Evolutionary conservation across 2,329 filamentous ascomycete species (phyloP), one percentile per base, ranked within the genome.

Genomic region (Fusarium beomiforme): DNA sequence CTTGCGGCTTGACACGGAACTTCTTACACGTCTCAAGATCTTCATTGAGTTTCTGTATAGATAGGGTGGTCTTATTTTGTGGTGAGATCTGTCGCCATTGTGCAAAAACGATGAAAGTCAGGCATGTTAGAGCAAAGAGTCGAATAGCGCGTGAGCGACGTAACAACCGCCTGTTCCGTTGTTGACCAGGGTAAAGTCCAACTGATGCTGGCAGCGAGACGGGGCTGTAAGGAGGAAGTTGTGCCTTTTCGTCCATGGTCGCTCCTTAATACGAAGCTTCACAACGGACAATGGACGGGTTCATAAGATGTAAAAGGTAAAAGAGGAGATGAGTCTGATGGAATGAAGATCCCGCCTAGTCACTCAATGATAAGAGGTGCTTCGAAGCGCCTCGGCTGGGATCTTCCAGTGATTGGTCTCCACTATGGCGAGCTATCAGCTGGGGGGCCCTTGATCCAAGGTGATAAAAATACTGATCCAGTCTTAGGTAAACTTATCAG

Each of bases 21-120:
- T 84, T 85, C 34, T 84, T 81, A 79, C 90, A 92, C 3, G 84
- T 85, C 19, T 81, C 82, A 24, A 90, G 79, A 71, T 92, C 86
- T 16, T 84, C 81, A 37, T 84, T 80, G 24, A 92, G 81, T 72
- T 84, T 86, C 47, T 85, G 79, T 24, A 84, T 67, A 3, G 89
- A 91, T 6, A 91, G 79, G 21, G 77, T 77, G 21, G 81, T 76
- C 21, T 70, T 65, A 2, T 73, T 75, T 39, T 71, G 50, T 44
- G 80, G 66, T 19, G 72, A 55, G 8, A 85, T 69, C 67, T 86
- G 84, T 68, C 76, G 78, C 84, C 84, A 86, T 67, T 87, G 85
- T 0, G 84, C 82, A 58, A 84, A 83, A n/a, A 80, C 84, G 46
- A 86, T 85, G 67, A 88, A 86, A 33, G 79, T 79, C n/a, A 89